phyloP scores from a whole-genome alignment of 2,329 filamentous ascomycete genomes.

The Colletotrichum sp. region DNA sequence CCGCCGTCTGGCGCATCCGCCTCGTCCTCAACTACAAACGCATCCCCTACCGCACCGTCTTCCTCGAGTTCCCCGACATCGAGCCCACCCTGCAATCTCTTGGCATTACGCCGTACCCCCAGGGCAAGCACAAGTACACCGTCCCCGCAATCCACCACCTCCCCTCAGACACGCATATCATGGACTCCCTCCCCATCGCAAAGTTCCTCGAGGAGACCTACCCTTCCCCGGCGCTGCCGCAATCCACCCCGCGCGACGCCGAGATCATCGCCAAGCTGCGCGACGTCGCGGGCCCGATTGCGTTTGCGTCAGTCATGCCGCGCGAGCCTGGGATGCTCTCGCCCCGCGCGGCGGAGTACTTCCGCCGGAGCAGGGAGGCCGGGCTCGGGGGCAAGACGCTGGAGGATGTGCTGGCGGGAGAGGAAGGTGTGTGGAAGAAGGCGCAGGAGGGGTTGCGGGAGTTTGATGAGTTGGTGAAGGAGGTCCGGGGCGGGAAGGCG shows the following conservation, averaged over 20 bases:
- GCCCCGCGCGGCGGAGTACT: not conserved
- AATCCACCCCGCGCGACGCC: not conserved
- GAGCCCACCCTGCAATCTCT: not conserved
- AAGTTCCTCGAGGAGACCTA: not conserved
- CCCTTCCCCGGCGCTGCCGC: not conserved
- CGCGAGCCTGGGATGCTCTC: not conserved
- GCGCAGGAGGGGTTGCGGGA: not conserved
- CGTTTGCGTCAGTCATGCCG: not conserved
- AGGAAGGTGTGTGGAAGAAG: not conserved
- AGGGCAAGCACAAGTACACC: not conserved
- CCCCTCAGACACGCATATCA: not conserved
- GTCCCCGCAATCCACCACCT: not conserved
- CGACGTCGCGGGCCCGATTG: not conserved
- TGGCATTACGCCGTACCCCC: not conserved
- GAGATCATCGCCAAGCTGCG: not conserved
- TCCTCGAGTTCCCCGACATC: not conserved
- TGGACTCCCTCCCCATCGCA: not conserved
- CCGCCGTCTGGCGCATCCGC: not conserved
- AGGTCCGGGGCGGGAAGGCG: not conserved
- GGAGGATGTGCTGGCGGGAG: not conserved
- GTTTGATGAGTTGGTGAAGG: not conserved
- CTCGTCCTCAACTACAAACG: not conserved
- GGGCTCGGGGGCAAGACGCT: not conserved
- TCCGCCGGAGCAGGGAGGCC: not conserved
- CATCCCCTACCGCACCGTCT: not conserved